Evolutionary conservation across 306 rosid species (phyloP).

Genomic region (Malus sieversii): DNA sequence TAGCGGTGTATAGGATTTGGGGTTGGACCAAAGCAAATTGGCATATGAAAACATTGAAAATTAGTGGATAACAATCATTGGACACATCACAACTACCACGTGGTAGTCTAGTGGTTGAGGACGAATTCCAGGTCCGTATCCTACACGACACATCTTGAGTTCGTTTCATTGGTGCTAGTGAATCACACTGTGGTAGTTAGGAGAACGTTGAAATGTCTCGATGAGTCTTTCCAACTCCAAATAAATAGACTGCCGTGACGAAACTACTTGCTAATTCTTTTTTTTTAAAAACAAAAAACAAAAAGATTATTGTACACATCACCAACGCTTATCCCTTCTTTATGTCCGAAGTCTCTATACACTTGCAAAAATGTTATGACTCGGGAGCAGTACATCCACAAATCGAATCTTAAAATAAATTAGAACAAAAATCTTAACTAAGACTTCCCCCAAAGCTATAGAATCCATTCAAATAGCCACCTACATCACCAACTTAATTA

Average conservation of each 20-base stretch:
- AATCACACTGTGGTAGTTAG: no score
- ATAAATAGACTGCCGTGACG: rapidly evolving
- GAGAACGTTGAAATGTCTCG: rapidly evolving
- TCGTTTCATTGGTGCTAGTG: no score
- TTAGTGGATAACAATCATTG: neutral
- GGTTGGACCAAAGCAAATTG: no score
- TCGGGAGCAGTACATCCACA: neutral
- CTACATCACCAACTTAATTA: no score
- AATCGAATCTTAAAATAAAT: neutral
- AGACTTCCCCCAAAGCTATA: neutral
- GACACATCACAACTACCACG: neutral
- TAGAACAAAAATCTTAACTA: neutral
- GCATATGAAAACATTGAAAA: no score
- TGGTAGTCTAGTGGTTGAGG: no score
- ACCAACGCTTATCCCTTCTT: neutral
- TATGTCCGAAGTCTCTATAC: neutral
- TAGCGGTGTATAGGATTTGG: no score
- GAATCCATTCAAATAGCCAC: neutral
- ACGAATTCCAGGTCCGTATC: rapidly evolving
- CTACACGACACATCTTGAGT: no score
- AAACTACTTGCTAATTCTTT: no score
- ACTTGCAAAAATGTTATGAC: neutral
- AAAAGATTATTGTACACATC: neutral
- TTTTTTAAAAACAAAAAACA: no score
- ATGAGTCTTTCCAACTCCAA: no score